Conservation (phyloP, 805 yeast genomes). For the Kuraishia borneana region DNA sequence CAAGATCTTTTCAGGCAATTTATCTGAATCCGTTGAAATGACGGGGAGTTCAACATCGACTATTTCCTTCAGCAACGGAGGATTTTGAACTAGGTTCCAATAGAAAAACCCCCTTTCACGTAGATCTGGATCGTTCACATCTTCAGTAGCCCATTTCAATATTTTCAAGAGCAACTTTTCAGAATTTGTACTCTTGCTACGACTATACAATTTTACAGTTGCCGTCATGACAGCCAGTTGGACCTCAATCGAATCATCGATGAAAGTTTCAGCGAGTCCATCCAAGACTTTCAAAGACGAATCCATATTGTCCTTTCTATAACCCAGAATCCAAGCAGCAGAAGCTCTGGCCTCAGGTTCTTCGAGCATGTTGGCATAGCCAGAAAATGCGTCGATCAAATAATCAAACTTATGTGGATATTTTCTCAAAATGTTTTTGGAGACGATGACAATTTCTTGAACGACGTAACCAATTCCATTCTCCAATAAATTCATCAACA, state of each 20-base stretch:
- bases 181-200: slow-evolving; percentile 17
- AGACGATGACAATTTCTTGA: slow-evolving; percentile 70
- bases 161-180: slow-evolving; percentile 47
- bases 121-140: slow-evolving; percentile 69
- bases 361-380: slow-evolving; percentile 38
- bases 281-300: slow-evolving; percentile 28
- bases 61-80: slow-evolving; percentile 35
- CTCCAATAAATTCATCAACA: slow-evolving; percentile 45
- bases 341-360: slow-evolving; percentile 77
- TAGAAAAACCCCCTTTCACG: slow-evolving; percentile 80
- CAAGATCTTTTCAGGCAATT: slow-evolving; percentile 53
- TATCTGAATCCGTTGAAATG: slow-evolving; percentile 56
- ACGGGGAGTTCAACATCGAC: slow-evolving; percentile 51
- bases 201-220: slow-evolving; percentile 46
- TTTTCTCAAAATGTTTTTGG: slow-evolving; percentile 65
- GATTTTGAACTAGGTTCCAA: slow-evolving; percentile 55
- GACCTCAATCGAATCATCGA: slow-evolving; percentile 61
- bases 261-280: slow-evolving; percentile 32
- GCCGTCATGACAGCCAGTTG: slow-evolving; percentile 70
- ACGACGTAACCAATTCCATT: slow-evolving; percentile 64
- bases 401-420: slow-evolving; percentile 52
- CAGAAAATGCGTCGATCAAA: slow-evolving; percentile 29
- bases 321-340: slow-evolving; percentile 77
- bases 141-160: slow-evolving; percentile 63
- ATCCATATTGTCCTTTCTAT: slow-evolving; percentile 40